These are phyloP conservation scores for Solanum megistacrolobum DNA, from an alignment of 257 asterid species.

Conservation along the genomic window DNA sequence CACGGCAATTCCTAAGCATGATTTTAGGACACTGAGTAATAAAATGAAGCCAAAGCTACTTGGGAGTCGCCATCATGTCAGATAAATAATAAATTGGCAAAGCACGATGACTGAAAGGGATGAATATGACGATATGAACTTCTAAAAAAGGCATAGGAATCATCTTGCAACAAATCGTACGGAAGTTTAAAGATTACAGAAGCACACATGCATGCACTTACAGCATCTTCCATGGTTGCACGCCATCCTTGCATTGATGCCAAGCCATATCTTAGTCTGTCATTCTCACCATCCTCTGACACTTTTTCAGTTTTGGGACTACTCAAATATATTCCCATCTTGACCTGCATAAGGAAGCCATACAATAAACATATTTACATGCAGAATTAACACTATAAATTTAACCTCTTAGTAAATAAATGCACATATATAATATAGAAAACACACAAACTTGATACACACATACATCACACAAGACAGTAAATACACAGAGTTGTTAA, in stretches of 20 bases:
- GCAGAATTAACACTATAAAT: neutral
- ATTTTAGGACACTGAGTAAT: neutral
- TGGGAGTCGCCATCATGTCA: neutral
- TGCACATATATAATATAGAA: neutral
- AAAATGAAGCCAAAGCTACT: neutral
- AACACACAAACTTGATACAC: neutral
- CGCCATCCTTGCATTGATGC: conserved; percentile 99
- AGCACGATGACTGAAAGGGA: neutral
- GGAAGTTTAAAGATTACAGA: neutral
- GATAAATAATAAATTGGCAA: neutral
- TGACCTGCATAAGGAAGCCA: conserved; percentile 27
- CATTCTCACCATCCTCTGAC: conserved; percentile 77
- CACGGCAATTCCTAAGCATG: neutral
- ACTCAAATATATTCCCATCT: conserved; percentile 86
- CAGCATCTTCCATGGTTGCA: conserved; percentile 92
- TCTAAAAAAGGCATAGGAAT: neutral
- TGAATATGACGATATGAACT: neutral
- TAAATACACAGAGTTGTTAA: neutral
- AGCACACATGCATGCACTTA: conserved; percentile 24
- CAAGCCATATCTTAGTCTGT: conserved; percentile 62
- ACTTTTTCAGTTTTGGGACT: conserved; percentile 74
- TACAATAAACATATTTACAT: neutral
- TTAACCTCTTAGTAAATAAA: neutral
- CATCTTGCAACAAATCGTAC: neutral
- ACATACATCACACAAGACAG: neutral